Conservation (phyloP, 305 asterid genomes). For the Solanum aculeatissimum region DNA sequence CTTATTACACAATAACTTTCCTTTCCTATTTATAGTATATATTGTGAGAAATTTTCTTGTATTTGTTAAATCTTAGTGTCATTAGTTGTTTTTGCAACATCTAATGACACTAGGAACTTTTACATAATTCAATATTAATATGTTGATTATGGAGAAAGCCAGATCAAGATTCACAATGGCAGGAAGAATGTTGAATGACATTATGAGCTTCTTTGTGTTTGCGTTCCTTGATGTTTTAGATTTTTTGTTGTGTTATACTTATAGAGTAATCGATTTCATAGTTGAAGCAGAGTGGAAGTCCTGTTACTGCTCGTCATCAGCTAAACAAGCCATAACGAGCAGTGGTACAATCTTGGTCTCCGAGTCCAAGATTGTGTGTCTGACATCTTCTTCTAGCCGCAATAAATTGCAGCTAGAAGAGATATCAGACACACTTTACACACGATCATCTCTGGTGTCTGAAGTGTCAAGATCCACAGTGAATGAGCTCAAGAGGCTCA, state of each 20-base stretch:
- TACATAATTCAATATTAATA: background rate
- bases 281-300: conserved; percentile 78
- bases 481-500: conserved; percentile 18
- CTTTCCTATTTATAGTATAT: background rate
- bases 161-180: conserved; percentile 12
- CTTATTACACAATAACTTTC: background rate
- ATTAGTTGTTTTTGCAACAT: background rate
- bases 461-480: conserved; percentile 45
- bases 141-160: conserved; percentile 3
- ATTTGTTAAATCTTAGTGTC: background rate
- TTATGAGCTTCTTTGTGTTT: conserved; percentile 51
- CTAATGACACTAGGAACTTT: background rate
- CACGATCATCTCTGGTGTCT: conserved; percentile 48
- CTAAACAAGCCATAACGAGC: conserved; percentile 26
- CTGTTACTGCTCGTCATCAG: conserved; percentile 60
- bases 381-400: conserved; percentile 27
- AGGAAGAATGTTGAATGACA: conserved; percentile 45
- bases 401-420: conserved; percentile 61
- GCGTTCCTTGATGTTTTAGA: conserved; percentile 52
- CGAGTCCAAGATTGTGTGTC: conserved; percentile 52
- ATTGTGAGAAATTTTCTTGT: background rate
- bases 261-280: conserved; percentile 38
- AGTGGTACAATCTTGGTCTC: conserved; percentile 63
- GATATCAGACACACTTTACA: conserved; percentile 80
- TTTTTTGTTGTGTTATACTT: conserved; percentile 47